Evolutionary conservation across 306 rosid species (phyloP).

Genomic region (Acacia acuminata): DNA sequence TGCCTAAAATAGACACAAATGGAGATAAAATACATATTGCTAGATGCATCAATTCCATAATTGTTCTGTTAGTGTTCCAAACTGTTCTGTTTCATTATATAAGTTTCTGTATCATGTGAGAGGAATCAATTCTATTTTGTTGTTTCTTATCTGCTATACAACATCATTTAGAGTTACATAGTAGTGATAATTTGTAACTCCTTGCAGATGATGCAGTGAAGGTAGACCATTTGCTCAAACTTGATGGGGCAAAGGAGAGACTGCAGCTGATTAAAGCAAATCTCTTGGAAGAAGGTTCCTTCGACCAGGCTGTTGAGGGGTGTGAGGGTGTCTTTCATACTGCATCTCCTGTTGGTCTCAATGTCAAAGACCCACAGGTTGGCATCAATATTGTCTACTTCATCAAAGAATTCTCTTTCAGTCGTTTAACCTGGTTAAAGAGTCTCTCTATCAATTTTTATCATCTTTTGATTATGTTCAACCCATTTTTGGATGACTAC

Average conservation of each 20-base stretch:
- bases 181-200: background rate
- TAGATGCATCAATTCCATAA: background rate
- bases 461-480: background rate
- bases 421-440: background rate
- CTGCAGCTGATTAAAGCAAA: conserved; percentile 9
- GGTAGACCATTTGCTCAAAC: background rate
- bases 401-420: background rate
- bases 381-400: background rate
- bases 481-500: background rate
- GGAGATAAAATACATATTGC: background rate
- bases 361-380: conserved; percentile 5
- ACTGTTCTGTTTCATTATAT: background rate
- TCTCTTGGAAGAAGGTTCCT: conserved; percentile 20
- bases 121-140: background rate
- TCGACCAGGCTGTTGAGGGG: background rate
- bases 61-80: background rate
- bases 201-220: background rate
- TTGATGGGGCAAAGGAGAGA: conserved; percentile 8
- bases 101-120: background rate
- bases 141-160: background rate
- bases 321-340: conserved; percentile 18
- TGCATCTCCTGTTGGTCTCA: background rate
- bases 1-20: background rate
- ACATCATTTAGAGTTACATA: background rate
- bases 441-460: background rate